These are phyloP conservation scores for Vinca major DNA, from an alignment of 305 asterid species.

Conservation along the genomic window DNA sequence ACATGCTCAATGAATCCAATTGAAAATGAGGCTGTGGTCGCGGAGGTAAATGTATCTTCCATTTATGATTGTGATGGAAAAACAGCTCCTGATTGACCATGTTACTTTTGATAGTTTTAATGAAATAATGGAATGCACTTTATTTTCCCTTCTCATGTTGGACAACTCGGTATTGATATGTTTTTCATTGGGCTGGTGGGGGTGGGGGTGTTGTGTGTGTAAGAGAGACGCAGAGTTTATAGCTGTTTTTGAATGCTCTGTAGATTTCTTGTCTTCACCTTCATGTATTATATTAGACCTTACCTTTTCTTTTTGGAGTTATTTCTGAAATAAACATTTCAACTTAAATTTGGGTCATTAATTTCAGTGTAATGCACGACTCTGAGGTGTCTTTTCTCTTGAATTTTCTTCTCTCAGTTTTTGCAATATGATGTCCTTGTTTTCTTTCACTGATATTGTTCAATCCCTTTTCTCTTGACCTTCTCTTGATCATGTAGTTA, in stretches of 20 bases:
- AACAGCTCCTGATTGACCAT: neutral
- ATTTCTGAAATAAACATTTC: neutral
- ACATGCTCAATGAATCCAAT: constrained; percentile 96
- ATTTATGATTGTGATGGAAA: neutral
- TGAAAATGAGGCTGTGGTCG: constrained; percentile 92
- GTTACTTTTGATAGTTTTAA: neutral
- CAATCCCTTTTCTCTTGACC: neutral
- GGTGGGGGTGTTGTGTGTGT: too few species aligned
- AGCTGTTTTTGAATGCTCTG: neutral
- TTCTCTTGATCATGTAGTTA: neutral
- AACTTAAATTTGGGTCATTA: neutral
- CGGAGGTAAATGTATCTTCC: constrained; percentile 51
- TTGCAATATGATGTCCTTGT: neutral
- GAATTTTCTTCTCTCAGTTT: neutral
- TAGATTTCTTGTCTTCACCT: too few species aligned
- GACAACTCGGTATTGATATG: too few species aligned
- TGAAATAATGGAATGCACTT: neutral
- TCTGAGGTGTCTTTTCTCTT: neutral
- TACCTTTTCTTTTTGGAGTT: too few species aligned
- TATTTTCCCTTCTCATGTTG: neutral
- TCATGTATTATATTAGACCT: neutral
- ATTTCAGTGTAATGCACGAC: neutral
- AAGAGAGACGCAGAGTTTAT: neutral
- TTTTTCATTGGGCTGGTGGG: too few species aligned
- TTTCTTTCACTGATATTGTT: neutral